Base-by-base conservation (phyloP, 2,329 filamentous ascomycete species). In the Penicillium sp. region DNA sequence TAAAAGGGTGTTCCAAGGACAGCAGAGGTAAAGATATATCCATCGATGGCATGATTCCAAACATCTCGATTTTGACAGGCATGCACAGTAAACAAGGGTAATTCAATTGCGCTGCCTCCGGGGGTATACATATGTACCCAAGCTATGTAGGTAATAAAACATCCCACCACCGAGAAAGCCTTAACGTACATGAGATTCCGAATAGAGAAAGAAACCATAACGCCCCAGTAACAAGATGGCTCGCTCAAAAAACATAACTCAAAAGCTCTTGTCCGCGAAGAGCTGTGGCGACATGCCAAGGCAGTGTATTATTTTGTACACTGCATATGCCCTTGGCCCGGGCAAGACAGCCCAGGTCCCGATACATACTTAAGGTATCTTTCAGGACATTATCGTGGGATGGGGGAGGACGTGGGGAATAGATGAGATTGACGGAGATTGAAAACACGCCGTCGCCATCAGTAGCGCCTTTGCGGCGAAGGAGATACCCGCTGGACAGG, bases 211-310 rank as follows among this genome's bases (percentile, higher is more conserved):
- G 23, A 48, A 43, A 45, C 47, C 57, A 35, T 15, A 60, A 61
- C 58, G 53, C 61, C 60, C 44, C 27, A 43, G 31, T 51, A 31
- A 43, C 4, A 56, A 47, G 8, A 43, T n/a, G 23, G 12, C 12
- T 49, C 29, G 42, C 45, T 73, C 62, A 78, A 58, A 78, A 66
- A 66, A 75, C 69, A 68, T 74, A 74, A 61, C 74, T 76, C 58
- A 78, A 56, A 47, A 77, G 65, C 63, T 77, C 71, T 59, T 77
- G 75, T 33, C 75, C 76, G 62, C 72, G 75, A 27, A 76, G 66
- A 39, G 77, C 77, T 0, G 77, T 78, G 31, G 75, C 76, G 55
- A 81, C 73, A 65, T 81, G 79, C 77, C 78, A 80, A 29, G 79
- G 79, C 42, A 80, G 57, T n/a, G 76, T 70, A 51, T 73, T 75